Conservation (phyloP, 345 rosid genomes). For the Physaria fendleri region DNA sequence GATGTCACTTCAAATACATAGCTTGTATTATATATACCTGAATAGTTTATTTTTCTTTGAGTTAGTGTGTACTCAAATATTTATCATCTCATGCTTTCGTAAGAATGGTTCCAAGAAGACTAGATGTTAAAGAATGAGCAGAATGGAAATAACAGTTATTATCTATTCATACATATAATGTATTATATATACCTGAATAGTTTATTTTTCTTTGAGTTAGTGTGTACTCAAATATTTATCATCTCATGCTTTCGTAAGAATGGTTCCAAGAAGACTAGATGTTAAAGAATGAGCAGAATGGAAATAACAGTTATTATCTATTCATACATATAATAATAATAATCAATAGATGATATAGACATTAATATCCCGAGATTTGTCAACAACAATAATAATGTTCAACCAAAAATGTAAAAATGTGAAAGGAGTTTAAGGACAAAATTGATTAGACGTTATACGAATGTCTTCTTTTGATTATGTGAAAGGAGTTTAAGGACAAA, state of each 20-base stretch:
- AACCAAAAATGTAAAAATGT: neutral
- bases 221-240: too few species aligned
- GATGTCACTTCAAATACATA: neutral
- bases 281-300: neutral
- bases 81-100: neutral
- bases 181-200: constrained; percentile 11
- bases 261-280: neutral
- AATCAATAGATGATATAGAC: too few species aligned
- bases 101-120: neutral
- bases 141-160: neutral
- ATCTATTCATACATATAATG: neutral
- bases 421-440: constrained; percentile 13
- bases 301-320: neutral
- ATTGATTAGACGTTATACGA: constrained; percentile 17
- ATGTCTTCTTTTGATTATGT: constrained; percentile 5
- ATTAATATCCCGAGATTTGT: constrained; percentile 27
- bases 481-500: constrained; percentile 13
- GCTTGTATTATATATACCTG: neutral
- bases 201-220: too few species aligned
- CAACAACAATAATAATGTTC: constrained; percentile 25
- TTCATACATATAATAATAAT: too few species aligned
- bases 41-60: neutral
- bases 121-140: neutral
- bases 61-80: neutral
- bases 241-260: neutral